Base-by-base conservation (phyloP, 495 filamentous ascomycete species). In the Jackrogersella multiformis region DNA sequence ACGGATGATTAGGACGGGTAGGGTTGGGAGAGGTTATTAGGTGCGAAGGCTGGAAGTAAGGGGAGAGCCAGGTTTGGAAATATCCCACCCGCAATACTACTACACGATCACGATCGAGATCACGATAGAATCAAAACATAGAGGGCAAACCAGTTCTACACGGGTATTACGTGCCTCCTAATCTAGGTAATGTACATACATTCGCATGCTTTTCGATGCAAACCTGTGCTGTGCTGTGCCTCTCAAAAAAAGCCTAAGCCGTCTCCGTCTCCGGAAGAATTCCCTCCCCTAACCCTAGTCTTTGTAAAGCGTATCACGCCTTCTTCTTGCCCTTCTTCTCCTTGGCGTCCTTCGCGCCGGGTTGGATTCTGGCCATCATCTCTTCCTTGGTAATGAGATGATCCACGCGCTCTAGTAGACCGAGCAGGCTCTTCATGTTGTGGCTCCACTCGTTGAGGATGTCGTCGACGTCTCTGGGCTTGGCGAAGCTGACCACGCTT, bases 321-420 rank as follows among this genome's bases (percentile, higher is more conserved):
- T 69, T 71, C 59, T 75, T 73, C 61, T 75, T 75, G n/a, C 64
- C 63, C 70, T 75, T 75, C 64, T 75, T 74, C 39, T 73, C 73
- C 46, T 74, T 74, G 35, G 60, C 61, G 20, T 67, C 73, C 67
- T 72, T 71, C 7, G 65, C 75, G 9, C 87, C 86, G 24, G 87
- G 92, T 76, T 92, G 88, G 64, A 98, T 98, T 51, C 94, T 85
- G 34, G 95, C 95, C 95, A 99, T 99, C 95, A 99, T 99, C 85
- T 98, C 96, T 83, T 98, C 96, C 87, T 98, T 99, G 54, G 95
- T 98, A 72, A 99, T 99, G 76, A 99, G 81, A 80, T 99, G 95
- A 78, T 98, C 95, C 65, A 99, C 94, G 44, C 95, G 84, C 83
- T 99, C 95, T 76, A 99, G 74, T 63, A 96, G 78, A 9, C 93